These are phyloP conservation scores for Cadophora malorum DNA, from an alignment of 2,329 filamentous ascomycete species.

Conservation along the genomic window DNA sequence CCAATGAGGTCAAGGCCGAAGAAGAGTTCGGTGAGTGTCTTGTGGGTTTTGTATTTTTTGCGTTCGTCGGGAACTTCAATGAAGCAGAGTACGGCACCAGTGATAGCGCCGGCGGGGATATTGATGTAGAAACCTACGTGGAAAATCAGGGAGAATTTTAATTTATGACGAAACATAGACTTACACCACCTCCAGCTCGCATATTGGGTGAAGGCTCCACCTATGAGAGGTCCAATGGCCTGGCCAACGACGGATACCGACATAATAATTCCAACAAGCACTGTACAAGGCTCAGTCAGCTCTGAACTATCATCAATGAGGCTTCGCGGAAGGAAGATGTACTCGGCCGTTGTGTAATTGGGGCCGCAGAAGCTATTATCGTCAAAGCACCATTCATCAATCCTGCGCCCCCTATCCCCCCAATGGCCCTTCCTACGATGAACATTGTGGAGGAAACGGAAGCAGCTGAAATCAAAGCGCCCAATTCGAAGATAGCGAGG, in stretches of 20 bases:
- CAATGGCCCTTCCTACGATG: slow-evolving; percentile 60
- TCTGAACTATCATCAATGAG: not conserved
- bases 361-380: slow-evolving; percentile 52
- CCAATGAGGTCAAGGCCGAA: slow-evolving; percentile 45
- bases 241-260: slow-evolving; percentile 1
- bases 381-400: slow-evolving; percentile 59
- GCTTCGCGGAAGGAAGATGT: not conserved
- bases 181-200: slow-evolving; percentile 17
- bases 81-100: slow-evolving; percentile 1
- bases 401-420: slow-evolving; percentile 58
- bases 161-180: not conserved
- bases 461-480: slow-evolving; percentile 58
- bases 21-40: slow-evolving; percentile 1
- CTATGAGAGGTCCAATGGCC: slow-evolving; percentile 8
- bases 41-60: not conserved
- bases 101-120: not conserved
- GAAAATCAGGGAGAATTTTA: not conserved
- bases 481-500: slow-evolving; percentile 60
- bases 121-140: slow-evolving; percentile 4
- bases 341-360: slow-evolving; percentile 29
- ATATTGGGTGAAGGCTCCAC: slow-evolving; percentile 11
- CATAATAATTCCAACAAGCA: slow-evolving; percentile 6
- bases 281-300: not conserved
- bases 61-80: not conserved
- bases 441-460: slow-evolving; percentile 58